A percentile compares a stretch with the other conserved stretches of the same genome.
phyloP scores from a whole-genome alignment of 1,284 basidiomycete genomes.

The Moesziomyces antarcticus region DNA sequence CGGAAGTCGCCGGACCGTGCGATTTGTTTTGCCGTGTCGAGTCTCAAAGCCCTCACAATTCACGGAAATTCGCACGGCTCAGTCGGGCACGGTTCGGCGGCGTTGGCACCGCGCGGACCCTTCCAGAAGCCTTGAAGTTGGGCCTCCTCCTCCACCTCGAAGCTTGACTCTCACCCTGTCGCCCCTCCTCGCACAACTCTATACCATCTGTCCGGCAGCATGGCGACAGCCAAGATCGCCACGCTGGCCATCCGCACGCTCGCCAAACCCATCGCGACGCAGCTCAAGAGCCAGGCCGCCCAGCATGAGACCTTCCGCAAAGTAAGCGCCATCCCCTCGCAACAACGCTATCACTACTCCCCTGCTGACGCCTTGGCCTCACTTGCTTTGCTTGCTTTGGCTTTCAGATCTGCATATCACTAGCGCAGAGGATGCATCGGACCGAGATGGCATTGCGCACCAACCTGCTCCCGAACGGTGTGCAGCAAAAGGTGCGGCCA shows the following conservation, averaged over 20 bases:
- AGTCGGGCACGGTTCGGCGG: no score
- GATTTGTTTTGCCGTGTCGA: no score
- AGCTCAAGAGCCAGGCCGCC: conserved; percentile 62
- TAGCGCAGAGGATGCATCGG: conserved; percentile 62
- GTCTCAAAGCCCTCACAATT: no score
- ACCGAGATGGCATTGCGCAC: conserved; percentile 60
- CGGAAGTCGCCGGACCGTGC: no score
- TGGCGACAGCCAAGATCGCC: conserved; percentile 65
- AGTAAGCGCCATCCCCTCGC: conserved; percentile 12
- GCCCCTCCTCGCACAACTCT: no score
- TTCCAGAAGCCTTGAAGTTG: no score
- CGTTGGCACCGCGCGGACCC: no score
- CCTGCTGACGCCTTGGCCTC: neutral
- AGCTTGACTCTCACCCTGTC: no score
- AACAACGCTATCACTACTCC: neutral
- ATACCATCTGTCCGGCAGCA: conserved; percentile 3
- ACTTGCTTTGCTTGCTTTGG: neutral
- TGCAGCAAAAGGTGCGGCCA: conserved; percentile 59
- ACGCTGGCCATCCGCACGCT: conserved; percentile 63
- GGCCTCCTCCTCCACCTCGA: no score
- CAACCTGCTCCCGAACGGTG: conserved; percentile 56
- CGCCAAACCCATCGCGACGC: conserved; percentile 66
- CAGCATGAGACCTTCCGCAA: conserved; percentile 62
- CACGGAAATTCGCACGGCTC: no score
- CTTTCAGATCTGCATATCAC: conserved; percentile 54